Conservation (phyloP, 768 basidiomycete genomes). For the Tricholoma terreum region DNA sequence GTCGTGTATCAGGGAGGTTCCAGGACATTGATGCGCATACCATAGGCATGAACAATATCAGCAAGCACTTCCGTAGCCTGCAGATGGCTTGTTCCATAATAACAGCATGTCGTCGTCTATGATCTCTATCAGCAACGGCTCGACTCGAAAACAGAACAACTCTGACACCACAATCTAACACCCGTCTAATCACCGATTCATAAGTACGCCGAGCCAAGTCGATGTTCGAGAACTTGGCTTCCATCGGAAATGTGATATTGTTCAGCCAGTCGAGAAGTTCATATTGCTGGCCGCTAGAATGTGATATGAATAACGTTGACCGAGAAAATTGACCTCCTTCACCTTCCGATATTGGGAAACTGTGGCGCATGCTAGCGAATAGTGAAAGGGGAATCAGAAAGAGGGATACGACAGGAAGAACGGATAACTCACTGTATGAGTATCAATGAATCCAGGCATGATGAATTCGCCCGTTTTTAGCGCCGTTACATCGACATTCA, state of each 20-base stretch:
- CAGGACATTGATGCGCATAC: conserved; percentile 31
- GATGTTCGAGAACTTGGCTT: conserved; percentile 68
- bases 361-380: conserved; percentile 71
- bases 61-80: conserved; percentile 81
- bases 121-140: neutral
- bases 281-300: conserved; percentile 70
- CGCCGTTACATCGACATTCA: conserved; percentile 39
- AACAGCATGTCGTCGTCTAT: conserved; percentile 93
- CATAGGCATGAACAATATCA: conserved; percentile 61
- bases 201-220: conserved; percentile 72
- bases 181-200: conserved; percentile 62
- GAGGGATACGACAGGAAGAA: neutral
- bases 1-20: neutral
- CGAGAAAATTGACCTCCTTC: conserved; percentile 15
- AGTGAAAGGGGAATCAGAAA: neutral
- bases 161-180: conserved; percentile 74
- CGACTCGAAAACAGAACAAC: conserved; percentile 3
- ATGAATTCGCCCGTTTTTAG: conserved; percentile 61
- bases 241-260: conserved; percentile 84
- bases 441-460: conserved; percentile 89
- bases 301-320: neutral
- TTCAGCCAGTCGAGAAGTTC: conserved; percentile 89
- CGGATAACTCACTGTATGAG: conserved; percentile 68
- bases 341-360: conserved; percentile 69
- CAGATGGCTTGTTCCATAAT: conserved; percentile 81